Base-by-base conservation (phyloP, 2,329 filamentous ascomycete genomes). In the Colletotrichum tropicale region DNA sequence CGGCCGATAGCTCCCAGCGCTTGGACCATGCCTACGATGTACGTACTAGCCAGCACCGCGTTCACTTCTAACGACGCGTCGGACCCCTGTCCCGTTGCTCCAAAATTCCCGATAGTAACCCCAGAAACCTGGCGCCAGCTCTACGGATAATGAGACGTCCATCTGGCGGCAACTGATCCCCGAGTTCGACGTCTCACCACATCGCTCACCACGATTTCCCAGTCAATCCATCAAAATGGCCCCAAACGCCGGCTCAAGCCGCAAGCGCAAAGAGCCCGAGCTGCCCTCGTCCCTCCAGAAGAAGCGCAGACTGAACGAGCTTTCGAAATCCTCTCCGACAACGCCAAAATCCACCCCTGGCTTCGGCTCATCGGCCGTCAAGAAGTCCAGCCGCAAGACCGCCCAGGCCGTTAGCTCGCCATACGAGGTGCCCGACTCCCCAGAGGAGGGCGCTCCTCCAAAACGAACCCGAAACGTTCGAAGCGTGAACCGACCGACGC, bases 291-390 rank as follows among this genome's bases (percentile, higher is more conserved):
- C 64, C 21, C 71, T 66, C n/a, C 68, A 70, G 34, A 76, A 74
- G 66, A 76, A 52, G 43, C 74, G 80, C 61, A 82, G 79, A 74
- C 70, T 85, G n/a, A 82, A 84, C 52, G 79, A 80, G 38, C 75
- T 79, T 64, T 79, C 80, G 8, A 78, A 81, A 6, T 81, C 81
- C 18, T 80, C 82, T 5, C 81, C 83, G 3, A 81, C 79, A 26
- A 80, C 82, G 4, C 76, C 84, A 48, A 80, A 81, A 30, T 43
- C 60, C 38, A 76, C 55, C 6, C 36, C 61, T 8, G 56, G 65
- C 7, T 26, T 38, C 32, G 18, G 24, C 15, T 58, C 71, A 6
- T 66, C 56, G 13, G 56, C 67, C 16, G 55, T 55, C 9, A 70
- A 61, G 64, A 69, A 62, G 32, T 43, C 60, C 21, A 36, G 24